Percentiles rank a stretch among this genome's conserved stretches.
These are phyloP conservation scores for Xylaria multiplex DNA, from an alignment of 2,329 filamentous ascomycete genomes.

Conservation along the genomic window DNA sequence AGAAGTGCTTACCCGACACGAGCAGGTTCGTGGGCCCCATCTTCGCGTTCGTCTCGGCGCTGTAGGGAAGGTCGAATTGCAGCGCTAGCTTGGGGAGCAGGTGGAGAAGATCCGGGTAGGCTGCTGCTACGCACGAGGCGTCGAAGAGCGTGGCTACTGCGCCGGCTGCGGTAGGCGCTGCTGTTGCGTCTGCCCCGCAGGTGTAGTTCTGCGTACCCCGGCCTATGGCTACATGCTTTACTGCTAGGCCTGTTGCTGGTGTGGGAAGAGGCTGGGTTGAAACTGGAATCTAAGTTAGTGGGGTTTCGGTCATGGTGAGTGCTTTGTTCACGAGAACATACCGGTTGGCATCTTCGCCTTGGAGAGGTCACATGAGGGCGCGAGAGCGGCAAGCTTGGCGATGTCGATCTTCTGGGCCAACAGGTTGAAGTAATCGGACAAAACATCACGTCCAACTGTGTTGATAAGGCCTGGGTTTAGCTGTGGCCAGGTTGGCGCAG, in stretches of 20 bases:
- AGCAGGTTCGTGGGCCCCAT: constrained; percentile 69
- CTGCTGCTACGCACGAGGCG: constrained; percentile 79
- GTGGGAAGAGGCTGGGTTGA: constrained; percentile 66
- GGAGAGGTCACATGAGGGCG: constrained; percentile 65
- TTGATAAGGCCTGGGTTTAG: constrained; percentile 54
- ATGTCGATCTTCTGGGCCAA: constrained; percentile 65
- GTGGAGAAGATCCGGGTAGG: constrained; percentile 72
- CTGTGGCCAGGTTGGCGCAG: constrained; percentile 59
- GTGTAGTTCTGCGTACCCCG: constrained; percentile 96
- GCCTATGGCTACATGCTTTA: constrained; percentile 85
- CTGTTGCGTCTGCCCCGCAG: constrained; percentile 71
- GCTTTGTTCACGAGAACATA: constrained; percentile 48
- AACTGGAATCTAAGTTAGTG: constrained; percentile 53
- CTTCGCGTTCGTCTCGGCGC: constrained; percentile 28
- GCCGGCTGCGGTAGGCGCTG: constrained; percentile 72
- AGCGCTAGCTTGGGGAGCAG: constrained; percentile 75
- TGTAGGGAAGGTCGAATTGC: constrained; percentile 64
- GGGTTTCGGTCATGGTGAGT: neutral
- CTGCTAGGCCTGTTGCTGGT: constrained; percentile 66
- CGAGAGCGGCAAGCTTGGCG: constrained; percentile 53
- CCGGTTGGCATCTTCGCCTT: constrained; percentile 62
- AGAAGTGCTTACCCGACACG: constrained; percentile 83
- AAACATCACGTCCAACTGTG: constrained; percentile 55
- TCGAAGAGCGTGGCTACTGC: constrained; percentile 90
- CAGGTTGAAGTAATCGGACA: constrained; percentile 70